These are phyloP conservation scores for Schizophyllum amplum DNA, from an alignment of 1,284 basidiomycete species.

Conservation along the genomic window DNA sequence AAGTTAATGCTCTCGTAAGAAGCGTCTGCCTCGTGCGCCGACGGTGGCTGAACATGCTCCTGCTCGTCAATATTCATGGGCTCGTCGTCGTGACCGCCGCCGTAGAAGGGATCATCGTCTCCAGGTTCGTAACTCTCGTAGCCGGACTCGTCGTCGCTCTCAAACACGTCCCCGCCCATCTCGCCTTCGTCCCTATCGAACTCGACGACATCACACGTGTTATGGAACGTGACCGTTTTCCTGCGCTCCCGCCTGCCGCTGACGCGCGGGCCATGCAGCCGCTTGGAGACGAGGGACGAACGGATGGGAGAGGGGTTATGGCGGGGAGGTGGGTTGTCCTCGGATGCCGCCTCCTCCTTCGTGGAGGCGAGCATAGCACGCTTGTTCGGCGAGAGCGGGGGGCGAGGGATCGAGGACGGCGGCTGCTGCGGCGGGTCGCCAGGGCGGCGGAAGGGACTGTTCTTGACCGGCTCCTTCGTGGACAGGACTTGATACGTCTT, in stretches of 20 bases:
- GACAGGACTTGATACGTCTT: slow-evolving; percentile 68
- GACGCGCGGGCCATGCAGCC: slow-evolving; percentile 75
- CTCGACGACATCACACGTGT: slow-evolving; percentile 83
- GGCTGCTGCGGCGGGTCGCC: slow-evolving; percentile 10
- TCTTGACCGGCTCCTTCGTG: slow-evolving; percentile 72
- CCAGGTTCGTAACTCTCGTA: slow-evolving; percentile 18
- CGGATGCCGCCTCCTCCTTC: slow-evolving; percentile 17
- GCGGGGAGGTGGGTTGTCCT: slow-evolving; percentile 15
- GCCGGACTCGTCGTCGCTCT: slow-evolving; percentile 26
- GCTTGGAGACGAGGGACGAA: slow-evolving; percentile 71
- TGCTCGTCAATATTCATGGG: slow-evolving; percentile 11
- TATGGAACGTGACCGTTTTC: slow-evolving; percentile 84
- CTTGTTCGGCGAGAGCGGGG: slow-evolving; percentile 16
- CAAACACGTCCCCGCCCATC: slow-evolving; percentile 34
- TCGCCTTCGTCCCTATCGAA: slow-evolving; percentile 64
- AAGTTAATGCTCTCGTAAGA: slow-evolving; percentile 20
- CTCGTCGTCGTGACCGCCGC: slow-evolving; percentile 18
- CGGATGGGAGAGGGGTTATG: slow-evolving; percentile 44
- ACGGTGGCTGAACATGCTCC: not conserved
- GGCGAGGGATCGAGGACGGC: slow-evolving; percentile 15
- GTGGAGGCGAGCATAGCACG: slow-evolving; percentile 15
- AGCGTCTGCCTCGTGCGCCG: slow-evolving; percentile 4
- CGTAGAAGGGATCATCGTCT: slow-evolving; percentile 13
- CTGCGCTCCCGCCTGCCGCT: slow-evolving; percentile 46
- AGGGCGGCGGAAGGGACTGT: slow-evolving; percentile 69